A percentile compares a stretch with the other conserved stretches of the same genome.
Evolutionary conservation across 805 yeast genomes (phyloP).

Genomic region (Jamesozyma spencerorum): DNA sequence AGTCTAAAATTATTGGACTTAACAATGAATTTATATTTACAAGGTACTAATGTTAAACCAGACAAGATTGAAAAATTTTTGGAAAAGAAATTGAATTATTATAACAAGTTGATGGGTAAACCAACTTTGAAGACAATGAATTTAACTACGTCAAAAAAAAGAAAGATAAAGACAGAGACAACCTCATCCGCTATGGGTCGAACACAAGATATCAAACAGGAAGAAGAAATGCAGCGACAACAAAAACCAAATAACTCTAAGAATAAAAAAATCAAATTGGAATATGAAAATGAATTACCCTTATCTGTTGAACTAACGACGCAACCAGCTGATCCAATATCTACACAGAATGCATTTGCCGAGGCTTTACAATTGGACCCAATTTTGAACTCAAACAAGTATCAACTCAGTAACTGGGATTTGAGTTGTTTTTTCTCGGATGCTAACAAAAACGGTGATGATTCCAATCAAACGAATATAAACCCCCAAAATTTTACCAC

Average conservation of each 20-base stretch:
- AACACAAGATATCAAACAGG: neutral
- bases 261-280: conserved; percentile 13
- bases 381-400: conserved; percentile 19
- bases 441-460: neutral
- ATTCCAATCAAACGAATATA: neutral
- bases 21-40: conserved; percentile 52
- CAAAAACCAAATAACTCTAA: no score
- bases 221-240: no score
- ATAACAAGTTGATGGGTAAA: conserved; percentile 22
- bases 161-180: neutral
- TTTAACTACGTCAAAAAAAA: neutral
- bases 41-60: conserved; percentile 35
- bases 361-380: conserved; percentile 29
- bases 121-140: conserved; percentile 9
- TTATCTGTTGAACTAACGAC: neutral
- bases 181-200: neutral
- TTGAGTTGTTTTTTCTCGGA: conserved; percentile 11
- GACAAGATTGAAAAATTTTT: conserved; percentile 26
- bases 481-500: neutral
- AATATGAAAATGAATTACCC: neutral
- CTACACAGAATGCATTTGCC: conserved; percentile 19
- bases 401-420: conserved; percentile 16
- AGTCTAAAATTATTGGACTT: conserved; percentile 49
- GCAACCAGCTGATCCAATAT: neutral
- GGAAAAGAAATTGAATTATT: conserved; percentile 21